phyloP scores from a whole-genome alignment of 2,329 filamentous ascomycete genomes.

The Fusarium miscanthi region DNA sequence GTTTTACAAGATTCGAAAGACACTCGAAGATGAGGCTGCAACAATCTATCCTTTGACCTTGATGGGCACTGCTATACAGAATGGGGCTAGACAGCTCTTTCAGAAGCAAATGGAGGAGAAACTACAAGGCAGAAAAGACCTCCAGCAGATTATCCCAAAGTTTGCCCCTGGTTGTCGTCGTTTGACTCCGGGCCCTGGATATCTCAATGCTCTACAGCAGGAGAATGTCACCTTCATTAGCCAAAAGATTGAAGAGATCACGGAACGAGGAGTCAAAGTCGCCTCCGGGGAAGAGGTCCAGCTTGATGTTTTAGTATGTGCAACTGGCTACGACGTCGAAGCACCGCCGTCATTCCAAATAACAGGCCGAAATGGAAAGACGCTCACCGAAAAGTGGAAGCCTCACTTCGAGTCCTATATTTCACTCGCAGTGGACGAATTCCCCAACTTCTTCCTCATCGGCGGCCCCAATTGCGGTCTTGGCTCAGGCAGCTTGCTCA shows the following conservation, averaged over 20 bases:
- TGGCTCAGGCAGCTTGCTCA: neutral
- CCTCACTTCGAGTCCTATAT: neutral
- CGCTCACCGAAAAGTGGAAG: neutral
- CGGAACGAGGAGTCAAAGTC: neutral
- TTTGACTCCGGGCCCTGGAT: neutral
- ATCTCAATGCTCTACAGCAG: neutral
- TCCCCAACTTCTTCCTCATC: neutral
- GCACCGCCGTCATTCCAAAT: fast-evolving
- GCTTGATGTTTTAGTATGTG: neutral
- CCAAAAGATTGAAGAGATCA: neutral
- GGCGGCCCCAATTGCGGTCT: neutral
- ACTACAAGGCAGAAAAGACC: neutral
- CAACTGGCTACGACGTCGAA: neutral
- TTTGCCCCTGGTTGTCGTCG: neutral
- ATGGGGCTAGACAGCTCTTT: fast-evolving
- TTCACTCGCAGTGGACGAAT: neutral
- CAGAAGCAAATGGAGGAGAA: neutral
- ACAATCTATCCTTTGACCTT: neutral
- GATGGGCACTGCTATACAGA: fast-evolving
- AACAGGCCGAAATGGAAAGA: fast-evolving
- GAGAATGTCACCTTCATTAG: neutral
- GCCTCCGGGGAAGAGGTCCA: neutral
- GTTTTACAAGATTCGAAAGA: neutral
- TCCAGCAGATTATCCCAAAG: neutral
- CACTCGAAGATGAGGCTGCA: neutral